Evolutionary conservation across 768 basidiomycete species (phyloP).

Genomic region (Tephrocybe sp.): DNA sequence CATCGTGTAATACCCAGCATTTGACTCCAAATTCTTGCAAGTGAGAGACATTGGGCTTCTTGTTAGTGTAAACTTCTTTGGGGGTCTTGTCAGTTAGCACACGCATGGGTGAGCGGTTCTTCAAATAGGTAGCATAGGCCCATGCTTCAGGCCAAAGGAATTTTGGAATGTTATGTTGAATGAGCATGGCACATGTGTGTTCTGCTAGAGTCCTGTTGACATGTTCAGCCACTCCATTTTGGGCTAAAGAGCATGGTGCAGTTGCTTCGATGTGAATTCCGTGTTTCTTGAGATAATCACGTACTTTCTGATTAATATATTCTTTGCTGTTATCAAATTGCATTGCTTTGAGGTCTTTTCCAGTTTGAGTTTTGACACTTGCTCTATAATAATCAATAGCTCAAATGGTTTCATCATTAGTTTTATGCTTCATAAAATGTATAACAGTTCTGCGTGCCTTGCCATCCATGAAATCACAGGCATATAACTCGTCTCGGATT

Average conservation of each 20-base stretch:
- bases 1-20: no score
- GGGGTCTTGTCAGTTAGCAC: background rate
- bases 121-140: constrained; percentile 3
- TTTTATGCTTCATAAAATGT: constrained; percentile 10
- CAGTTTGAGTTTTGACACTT: background rate
- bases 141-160: background rate
- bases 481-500: constrained; percentile 22
- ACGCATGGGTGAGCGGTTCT: constrained; percentile 6
- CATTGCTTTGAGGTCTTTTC: constrained; percentile 6
- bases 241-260: no score
- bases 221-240: constrained; percentile 2
- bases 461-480: constrained; percentile 25
- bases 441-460: constrained; percentile 5
- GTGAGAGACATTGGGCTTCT: constrained; percentile 1
- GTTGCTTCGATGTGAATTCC: no score
- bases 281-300: no score
- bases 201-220: background rate
- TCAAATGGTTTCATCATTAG: constrained; percentile 2
- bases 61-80: constrained; percentile 4
- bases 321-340: no score
- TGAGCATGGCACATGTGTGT: constrained; percentile 1
- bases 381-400: constrained; percentile 8
- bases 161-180: constrained; percentile 1
- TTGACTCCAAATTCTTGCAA: no score
- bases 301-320: no score